Percentiles rank a stretch among this genome's conserved stretches.
These are phyloP conservation scores for Nakazawaea molendinolei DNA, from an alignment of 805 yeast genomes.

Conservation along the genomic window DNA sequence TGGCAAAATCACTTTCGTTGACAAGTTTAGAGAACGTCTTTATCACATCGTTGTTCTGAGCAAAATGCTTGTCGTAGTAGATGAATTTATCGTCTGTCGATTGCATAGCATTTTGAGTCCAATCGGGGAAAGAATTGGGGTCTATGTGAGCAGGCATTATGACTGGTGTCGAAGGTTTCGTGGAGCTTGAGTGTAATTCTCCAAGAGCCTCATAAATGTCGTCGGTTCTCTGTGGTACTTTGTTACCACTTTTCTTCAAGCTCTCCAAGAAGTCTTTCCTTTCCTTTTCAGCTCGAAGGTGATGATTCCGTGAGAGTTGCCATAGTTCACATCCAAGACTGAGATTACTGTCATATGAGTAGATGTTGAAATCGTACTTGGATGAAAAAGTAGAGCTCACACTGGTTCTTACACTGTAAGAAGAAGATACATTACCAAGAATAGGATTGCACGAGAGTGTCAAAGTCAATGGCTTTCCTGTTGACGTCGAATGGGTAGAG, in stretches of 20 bases:
- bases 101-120: too few relatives aligned
- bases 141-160: too few relatives aligned
- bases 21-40: slow-evolving; percentile 45
- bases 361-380: slow-evolving; percentile 81
- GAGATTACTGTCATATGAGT: slow-evolving; percentile 83
- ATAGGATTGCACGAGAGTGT: slow-evolving; percentile 85
- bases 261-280: neutral
- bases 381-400: slow-evolving; percentile 72
- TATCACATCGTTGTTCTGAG: slow-evolving; percentile 33
- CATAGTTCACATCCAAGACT: slow-evolving; percentile 84
- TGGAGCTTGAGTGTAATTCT: too few relatives aligned
- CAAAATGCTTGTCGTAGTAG: slow-evolving; percentile 19
- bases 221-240: neutral
- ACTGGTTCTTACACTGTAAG: slow-evolving; percentile 80
- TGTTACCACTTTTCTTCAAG: neutral
- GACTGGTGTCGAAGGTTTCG: too few relatives aligned
- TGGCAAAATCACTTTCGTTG: slow-evolving; percentile 49
- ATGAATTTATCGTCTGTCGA: too few relatives aligned
- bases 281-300: slow-evolving; percentile 9
- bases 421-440: slow-evolving; percentile 81
- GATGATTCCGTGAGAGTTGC: slow-evolving; percentile 33
- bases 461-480: slow-evolving; percentile 86
- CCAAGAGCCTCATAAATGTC: too few relatives aligned
- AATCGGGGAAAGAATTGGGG: too few relatives aligned
- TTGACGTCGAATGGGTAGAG: slow-evolving; percentile 75